Percentiles rank a stretch among this genome's conserved stretches.
Conservation (phyloP, 495 filamentous ascomycete species). For the Achaetomiella virescens region DNA sequence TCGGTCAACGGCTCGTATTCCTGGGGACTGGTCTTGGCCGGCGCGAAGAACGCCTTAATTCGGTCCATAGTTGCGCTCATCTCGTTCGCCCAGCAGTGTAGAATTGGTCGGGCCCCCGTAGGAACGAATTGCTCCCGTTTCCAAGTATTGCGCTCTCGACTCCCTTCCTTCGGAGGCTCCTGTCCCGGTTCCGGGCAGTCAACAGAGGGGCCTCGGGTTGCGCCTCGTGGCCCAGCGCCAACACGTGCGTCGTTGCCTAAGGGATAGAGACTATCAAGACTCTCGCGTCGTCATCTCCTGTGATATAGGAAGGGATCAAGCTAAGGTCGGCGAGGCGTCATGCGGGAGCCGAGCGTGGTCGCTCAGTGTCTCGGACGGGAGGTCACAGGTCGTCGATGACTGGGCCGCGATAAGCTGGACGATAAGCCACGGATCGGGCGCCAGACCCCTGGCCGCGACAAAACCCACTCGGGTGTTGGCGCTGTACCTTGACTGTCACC, state of each 20-base stretch:
- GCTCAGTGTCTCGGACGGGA: not conserved
- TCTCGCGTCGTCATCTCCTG: not conserved
- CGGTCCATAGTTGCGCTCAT: constrained; percentile 23
- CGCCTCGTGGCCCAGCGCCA: no score
- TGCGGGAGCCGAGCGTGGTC: not conserved
- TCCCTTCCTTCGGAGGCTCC: no score
- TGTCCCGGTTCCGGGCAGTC: no score
- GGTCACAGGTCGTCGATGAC: not conserved
- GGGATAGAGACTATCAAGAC: not conserved
- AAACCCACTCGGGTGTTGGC: no score
- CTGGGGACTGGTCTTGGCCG: constrained; percentile 32
- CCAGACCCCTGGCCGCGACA: no score
- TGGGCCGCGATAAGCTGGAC: not conserved
- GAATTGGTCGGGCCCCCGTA: not conserved
- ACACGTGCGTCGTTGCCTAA: no score
- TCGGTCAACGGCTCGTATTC: constrained; percentile 53
- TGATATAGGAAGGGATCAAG: not conserved
- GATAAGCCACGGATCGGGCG: no score
- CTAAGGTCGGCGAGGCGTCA: not conserved
- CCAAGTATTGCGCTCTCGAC: no score
- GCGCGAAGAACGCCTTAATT: constrained; percentile 24
- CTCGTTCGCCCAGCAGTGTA: not conserved
- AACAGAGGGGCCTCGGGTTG: no score
- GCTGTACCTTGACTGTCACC: no score
- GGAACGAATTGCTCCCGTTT: no score